Evolutionary conservation across 306 rosid genomes (phyloP).

Genomic region (Trifolium dubium): DNA sequence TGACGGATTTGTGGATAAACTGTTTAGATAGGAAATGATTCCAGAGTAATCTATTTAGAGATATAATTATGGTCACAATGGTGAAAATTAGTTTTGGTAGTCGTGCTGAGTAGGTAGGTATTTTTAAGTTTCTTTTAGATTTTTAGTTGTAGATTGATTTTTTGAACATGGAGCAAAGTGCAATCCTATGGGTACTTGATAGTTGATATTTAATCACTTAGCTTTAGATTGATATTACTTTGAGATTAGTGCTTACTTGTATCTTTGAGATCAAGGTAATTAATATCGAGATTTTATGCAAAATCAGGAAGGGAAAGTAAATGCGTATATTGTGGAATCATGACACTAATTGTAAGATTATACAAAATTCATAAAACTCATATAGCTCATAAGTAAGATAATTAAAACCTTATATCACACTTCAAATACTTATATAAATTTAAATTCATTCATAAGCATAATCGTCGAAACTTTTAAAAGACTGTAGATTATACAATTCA

Average conservation of each 20-base stretch:
- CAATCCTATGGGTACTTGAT: neutral
- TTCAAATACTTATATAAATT: too few relatives aligned
- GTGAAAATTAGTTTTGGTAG: slow-evolving; percentile 7
- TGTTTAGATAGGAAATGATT: neutral
- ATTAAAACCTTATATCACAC: too few relatives aligned
- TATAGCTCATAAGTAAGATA: too few relatives aligned
- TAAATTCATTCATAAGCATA: too few relatives aligned
- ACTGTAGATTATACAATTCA: too few relatives aligned
- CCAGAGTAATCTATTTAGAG: neutral
- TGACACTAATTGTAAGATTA: neutral
- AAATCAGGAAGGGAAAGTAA: neutral
- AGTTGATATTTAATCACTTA: neutral
- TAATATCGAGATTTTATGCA: neutral
- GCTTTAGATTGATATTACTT: slow-evolving; percentile 5
- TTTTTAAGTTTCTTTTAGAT: neutral
- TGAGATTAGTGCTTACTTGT: neutral
- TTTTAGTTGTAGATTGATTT: neutral
- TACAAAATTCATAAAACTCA: neutral
- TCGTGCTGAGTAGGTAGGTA: neutral
- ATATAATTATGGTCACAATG: neutral
- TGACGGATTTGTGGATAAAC: slow-evolving; percentile 5
- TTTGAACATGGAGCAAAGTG: neutral
- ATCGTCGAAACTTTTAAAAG: too few relatives aligned
- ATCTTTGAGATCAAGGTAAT: neutral
- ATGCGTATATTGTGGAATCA: neutral